Conservation (phyloP, 2,329 filamentous ascomycete genomes). For the Zymoseptoria brevis region DNA sequence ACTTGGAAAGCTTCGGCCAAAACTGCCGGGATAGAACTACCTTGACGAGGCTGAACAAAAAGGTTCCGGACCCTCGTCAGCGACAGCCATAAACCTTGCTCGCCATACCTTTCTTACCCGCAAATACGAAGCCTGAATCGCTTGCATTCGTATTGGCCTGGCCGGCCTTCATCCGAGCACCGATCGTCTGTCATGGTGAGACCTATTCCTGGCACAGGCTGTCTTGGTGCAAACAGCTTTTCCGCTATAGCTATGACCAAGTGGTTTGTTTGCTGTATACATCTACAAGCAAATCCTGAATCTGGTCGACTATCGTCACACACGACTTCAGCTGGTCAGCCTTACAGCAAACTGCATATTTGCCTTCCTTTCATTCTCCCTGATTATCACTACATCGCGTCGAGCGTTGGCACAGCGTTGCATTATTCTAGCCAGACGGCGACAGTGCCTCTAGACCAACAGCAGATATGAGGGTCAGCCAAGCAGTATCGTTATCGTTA, state of each 20-base stretch:
- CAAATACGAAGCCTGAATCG: neutral
- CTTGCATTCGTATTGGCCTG: neutral
- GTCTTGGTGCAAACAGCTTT: neutral
- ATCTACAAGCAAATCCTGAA: neutral
- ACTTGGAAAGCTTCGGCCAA: neutral
- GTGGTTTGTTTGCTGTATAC: neutral
- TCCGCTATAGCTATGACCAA: neutral
- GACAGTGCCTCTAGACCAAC: neutral
- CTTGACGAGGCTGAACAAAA: neutral
- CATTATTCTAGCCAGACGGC: neutral
- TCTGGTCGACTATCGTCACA: neutral
- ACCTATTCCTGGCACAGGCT: neutral
- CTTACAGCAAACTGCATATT: neutral
- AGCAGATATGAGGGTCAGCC: neutral
- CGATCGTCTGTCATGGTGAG: neutral
- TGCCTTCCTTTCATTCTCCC: neutral
- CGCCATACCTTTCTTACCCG: neutral
- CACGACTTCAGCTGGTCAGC: neutral
- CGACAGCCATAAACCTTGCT: neutral
- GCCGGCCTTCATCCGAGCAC: neutral
- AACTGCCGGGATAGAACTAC: neutral
- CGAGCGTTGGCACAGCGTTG: neutral
- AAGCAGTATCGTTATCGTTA: neutral
- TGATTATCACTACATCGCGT: neutral
- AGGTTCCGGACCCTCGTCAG: neutral